phyloP scores from a whole-genome alignment of 1,139 yeast species.

The Saccharomyces hybrid region DNA sequence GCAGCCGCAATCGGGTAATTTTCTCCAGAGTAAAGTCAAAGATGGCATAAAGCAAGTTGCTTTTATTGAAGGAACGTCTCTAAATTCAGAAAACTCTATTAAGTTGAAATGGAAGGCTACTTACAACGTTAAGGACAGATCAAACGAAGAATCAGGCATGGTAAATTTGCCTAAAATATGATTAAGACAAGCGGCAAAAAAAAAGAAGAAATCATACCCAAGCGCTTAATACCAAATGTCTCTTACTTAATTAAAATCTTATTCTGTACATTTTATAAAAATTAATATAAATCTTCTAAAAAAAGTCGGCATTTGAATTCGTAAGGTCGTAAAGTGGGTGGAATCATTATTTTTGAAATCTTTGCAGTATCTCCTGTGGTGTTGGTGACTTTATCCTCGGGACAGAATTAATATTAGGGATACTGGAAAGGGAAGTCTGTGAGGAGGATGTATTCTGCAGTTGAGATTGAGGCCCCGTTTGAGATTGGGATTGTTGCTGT shows the following conservation, averaged over 20 bases:
- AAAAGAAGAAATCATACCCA: background rate
- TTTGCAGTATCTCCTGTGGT: slow-evolving; percentile 30
- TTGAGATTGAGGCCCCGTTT: slow-evolving; percentile 3
- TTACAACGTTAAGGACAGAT: slow-evolving; percentile 44
- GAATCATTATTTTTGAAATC: slow-evolving; percentile 24
- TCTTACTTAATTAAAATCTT: too few species aligned
- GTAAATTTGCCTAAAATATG: slow-evolving; percentile 35
- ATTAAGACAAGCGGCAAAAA: slow-evolving; percentile 1
- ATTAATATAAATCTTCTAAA: background rate
- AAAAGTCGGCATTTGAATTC: background rate
- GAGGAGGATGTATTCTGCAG: background rate
- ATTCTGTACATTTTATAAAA: background rate
- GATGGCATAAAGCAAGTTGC: slow-evolving; percentile 42
- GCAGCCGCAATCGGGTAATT: slow-evolving; percentile 60
- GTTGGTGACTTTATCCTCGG: slow-evolving; percentile 25
- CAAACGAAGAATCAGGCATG: slow-evolving; percentile 53
- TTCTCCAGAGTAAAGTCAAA: slow-evolving; percentile 43
- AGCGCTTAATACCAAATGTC: too few species aligned
- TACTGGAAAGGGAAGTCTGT: background rate
- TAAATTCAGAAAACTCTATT: slow-evolving; percentile 36
- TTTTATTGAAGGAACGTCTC: slow-evolving; percentile 44
- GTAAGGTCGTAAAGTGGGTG: background rate
- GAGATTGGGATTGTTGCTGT: background rate
- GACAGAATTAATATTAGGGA: slow-evolving; percentile 5
- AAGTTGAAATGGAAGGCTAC: slow-evolving; percentile 79